phyloP scores from a whole-genome alignment of 2,329 filamentous ascomycete genomes.

The Ceratocystis lukuohia region DNA sequence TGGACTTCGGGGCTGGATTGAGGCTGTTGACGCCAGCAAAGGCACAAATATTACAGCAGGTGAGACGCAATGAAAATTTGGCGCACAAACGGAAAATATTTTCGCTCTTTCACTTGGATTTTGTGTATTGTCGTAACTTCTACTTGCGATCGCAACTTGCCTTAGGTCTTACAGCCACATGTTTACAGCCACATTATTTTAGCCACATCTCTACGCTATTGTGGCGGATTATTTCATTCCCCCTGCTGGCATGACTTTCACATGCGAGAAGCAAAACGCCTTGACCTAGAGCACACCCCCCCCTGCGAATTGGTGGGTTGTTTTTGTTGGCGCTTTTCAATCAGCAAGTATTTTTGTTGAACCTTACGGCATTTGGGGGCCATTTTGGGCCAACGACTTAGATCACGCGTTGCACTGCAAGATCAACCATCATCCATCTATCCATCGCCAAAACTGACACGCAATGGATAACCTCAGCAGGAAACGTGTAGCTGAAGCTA shows the following conservation, averaged over 20 bases:
- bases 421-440: not conserved
- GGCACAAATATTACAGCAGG: not conserved
- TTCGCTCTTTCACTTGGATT: not conserved
- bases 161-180: conserved; percentile 7
- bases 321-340: not conserved
- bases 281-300: not conserved
- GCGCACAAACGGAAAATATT: not conserved
- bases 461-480: conserved; percentile 22
- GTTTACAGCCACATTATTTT: not conserved
- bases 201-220: not conserved
- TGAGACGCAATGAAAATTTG: no score
- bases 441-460: not conserved
- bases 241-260: not conserved
- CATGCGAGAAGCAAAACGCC: not conserved
- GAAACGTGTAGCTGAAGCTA: conserved; percentile 33
- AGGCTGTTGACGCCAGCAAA: not conserved
- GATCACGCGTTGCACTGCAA: not conserved
- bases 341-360: not conserved
- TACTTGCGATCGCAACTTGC: not conserved
- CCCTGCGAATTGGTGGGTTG: not conserved
- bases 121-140: not conserved
- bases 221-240: not conserved
- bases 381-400: not conserved
- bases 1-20: not conserved
- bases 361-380: not conserved